Evolutionary conservation across 495 filamentous ascomycete genomes (phyloP).

Genomic region (Tuber borchii): DNA sequence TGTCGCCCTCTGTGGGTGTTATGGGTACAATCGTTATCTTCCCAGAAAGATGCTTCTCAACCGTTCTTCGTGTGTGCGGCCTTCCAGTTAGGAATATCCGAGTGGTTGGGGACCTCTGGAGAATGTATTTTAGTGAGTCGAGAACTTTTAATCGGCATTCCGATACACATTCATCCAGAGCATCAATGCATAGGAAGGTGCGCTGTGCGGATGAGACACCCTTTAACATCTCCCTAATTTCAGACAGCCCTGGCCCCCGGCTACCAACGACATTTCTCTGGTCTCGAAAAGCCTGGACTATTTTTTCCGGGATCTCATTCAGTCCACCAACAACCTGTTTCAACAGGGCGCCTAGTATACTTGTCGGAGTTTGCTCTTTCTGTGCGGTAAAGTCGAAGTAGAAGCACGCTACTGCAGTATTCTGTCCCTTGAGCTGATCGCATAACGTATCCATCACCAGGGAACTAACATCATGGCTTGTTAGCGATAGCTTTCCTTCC

Average conservation of each 20-base stretch:
- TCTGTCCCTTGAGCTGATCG: not conserved
- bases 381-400: not conserved
- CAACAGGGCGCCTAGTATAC: not conserved
- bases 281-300: not conserved
- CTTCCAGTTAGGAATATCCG: not conserved
- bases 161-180: slow-evolving; percentile 4
- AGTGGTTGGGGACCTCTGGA: not conserved
- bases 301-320: not conserved
- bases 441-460: not conserved
- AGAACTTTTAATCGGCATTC: not conserved
- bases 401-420: not conserved
- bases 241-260: not conserved
- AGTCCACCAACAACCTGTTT: not conserved
- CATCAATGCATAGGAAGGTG: slow-evolving; percentile 3
- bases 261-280: not conserved
- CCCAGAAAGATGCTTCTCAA: not conserved
- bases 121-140: not conserved
- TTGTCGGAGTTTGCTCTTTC: not conserved
- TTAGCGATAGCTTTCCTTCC: not conserved
- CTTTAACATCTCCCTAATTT: not conserved
- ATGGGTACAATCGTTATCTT: not conserved
- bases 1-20: not conserved
- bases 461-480: not conserved
- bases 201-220: not conserved
- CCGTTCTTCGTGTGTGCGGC: not conserved